A percentile compares a stretch with the other conserved stretches of the same genome.
Conservation (phyloP, 2,329 filamentous ascomycete species). For the Calonectria crousiana region DNA sequence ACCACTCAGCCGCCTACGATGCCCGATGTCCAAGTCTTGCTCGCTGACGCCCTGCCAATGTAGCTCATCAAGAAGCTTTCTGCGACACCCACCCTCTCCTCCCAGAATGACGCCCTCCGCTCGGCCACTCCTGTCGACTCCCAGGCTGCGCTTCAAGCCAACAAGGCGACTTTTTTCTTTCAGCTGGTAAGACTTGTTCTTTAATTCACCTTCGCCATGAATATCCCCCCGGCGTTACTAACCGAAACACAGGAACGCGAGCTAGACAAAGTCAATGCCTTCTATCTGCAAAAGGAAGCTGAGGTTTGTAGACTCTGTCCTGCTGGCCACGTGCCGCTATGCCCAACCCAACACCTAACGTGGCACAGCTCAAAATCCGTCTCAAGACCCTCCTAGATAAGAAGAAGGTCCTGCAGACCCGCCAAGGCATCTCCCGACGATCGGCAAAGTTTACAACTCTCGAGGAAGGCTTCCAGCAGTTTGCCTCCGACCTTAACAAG, state of each 20-base stretch:
- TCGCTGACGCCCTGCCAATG: slow-evolving; percentile 40
- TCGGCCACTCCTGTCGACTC: slow-evolving; percentile 71
- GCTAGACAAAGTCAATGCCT: slow-evolving; percentile 97
- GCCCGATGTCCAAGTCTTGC: slow-evolving; percentile 2
- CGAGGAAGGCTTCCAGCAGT: slow-evolving; percentile 97
- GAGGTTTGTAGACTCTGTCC: slow-evolving; percentile 72
- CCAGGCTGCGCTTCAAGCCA: slow-evolving; percentile 92
- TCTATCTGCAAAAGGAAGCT: slow-evolving; percentile 97
- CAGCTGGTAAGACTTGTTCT: slow-evolving; percentile 76
- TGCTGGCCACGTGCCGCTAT: neutral
- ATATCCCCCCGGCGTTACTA: slow-evolving; percentile 50
- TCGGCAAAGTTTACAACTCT: slow-evolving; percentile 95
- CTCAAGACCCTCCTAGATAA: slow-evolving; percentile 94
- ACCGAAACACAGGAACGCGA: slow-evolving; percentile 84
- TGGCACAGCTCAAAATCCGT: slow-evolving; percentile 84
- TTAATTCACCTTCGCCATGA: slow-evolving; percentile 39
- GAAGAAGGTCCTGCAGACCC: slow-evolving; percentile 89
- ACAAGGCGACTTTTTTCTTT: slow-evolving; percentile 99
- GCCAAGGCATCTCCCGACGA: slow-evolving; percentile 83
- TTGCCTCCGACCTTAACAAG: slow-evolving; percentile 96
- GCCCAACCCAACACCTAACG: slow-evolving; percentile 29
- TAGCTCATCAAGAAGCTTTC: slow-evolving; percentile 99
- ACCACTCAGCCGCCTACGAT: slow-evolving; percentile 27
- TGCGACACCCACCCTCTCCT: slow-evolving; percentile 84
- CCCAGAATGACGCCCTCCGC: slow-evolving; percentile 75